Evolutionary conservation across 208 protist genomes (phyloP).

Genomic region (Acanthamoeba healyi): DNA sequence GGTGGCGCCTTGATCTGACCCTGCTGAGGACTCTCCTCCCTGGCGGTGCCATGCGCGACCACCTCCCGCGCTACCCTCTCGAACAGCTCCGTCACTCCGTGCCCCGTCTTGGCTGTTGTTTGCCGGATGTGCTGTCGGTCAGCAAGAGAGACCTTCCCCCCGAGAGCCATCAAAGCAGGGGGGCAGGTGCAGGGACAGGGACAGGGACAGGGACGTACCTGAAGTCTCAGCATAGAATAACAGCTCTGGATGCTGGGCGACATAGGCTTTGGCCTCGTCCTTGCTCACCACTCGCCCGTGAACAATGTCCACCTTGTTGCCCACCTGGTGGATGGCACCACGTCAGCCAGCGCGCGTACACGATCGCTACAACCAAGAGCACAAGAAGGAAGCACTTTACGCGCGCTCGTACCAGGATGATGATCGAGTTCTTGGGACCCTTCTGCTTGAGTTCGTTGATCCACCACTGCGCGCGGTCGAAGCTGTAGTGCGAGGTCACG

Average conservation of each 20-base stretch:
- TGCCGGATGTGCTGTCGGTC: not conserved
- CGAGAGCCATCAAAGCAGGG: too few species aligned
- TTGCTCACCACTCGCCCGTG: not conserved
- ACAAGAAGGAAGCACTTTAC: too few species aligned
- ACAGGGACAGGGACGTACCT: not conserved
- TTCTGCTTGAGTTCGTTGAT: conserved; percentile 11
- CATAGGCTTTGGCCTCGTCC: not conserved
- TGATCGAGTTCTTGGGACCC: not conserved
- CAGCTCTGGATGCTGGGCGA: not conserved
- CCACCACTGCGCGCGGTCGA: conserved; percentile 28
- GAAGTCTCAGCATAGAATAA: conserved; percentile 6
- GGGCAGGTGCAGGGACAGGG: not conserved
- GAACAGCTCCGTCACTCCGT: not conserved
- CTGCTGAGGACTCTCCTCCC: conserved; percentile 16
- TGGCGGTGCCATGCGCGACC: not conserved
- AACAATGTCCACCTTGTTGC: conserved; percentile 22
- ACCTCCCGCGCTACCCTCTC: not conserved
- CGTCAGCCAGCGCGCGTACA: too few species aligned
- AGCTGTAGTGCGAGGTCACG: conserved; percentile 5
- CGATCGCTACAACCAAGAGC: too few species aligned
- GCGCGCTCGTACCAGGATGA: not conserved
- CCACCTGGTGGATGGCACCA: not conserved
- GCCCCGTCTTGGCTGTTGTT: conserved; percentile 21
- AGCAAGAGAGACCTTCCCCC: too few species aligned
- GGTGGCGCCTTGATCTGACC: not conserved